These are phyloP conservation scores for Aspergillus sp. DNA, from an alignment of 2,329 filamentous ascomycete species.

Conservation along the genomic window DNA sequence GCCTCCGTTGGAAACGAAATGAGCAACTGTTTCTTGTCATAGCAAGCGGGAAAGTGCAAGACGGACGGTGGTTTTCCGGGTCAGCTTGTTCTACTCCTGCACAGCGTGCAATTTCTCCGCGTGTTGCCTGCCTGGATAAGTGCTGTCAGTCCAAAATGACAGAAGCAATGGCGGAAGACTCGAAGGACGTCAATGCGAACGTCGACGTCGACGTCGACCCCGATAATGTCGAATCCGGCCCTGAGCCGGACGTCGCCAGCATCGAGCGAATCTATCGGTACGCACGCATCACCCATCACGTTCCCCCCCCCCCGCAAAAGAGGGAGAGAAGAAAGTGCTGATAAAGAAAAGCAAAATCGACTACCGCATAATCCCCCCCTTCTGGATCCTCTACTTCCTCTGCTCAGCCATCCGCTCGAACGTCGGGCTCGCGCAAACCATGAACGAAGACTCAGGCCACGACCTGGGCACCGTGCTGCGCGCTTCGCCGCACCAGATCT, in stretches of 20 bases:
- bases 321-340: background rate
- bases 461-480: slow-evolving; percentile 65
- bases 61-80: too few species aligned
- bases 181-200: background rate
- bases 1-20: too few species aligned
- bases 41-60: too few species aligned
- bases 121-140: too few species aligned
- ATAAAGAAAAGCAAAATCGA: slow-evolving; percentile 44
- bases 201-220: background rate
- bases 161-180: too few species aligned
- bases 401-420: slow-evolving; percentile 88
- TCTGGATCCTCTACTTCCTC: slow-evolving; percentile 86
- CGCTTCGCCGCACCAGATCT: slow-evolving; percentile 67
- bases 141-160: too few species aligned
- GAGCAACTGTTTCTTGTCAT: too few species aligned
- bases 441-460: slow-evolving; percentile 65
- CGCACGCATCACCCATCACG: background rate
- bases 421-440: slow-evolving; percentile 87
- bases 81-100: too few species aligned
- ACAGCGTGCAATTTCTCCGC: too few species aligned
- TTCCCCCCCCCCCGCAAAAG: background rate
- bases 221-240: slow-evolving; percentile 11
- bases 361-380: slow-evolving; percentile 58
- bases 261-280: slow-evolving; percentile 35
- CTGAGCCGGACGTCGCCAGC: slow-evolving; percentile 13